Base-by-base conservation (phyloP, 306 rosid species). In the Elaeagnus macrophylla region DNA sequence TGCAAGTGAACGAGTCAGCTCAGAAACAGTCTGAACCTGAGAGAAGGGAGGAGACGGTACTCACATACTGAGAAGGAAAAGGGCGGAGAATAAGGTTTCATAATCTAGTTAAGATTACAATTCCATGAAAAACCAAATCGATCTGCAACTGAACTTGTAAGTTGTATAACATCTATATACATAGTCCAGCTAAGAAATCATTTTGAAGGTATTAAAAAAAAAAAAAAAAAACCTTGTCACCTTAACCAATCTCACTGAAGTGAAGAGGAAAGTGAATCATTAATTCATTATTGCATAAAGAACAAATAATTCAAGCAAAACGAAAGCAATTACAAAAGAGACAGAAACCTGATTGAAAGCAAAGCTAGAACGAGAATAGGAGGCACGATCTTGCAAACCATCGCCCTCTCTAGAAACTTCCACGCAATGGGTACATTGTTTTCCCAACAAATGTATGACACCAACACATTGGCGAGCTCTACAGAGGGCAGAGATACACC, bases 401-500 rank as follows among this genome's bases (percentile, higher is more conserved):
- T 39, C 2, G 99, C 99, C 64, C 79, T 82, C 39, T 91, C 99
- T 9, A 91, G 83, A 64, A 87, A 91, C 87, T 91, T 91, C 99
- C 99, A 91, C 19, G 75, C 38, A 57, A 82, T 70, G 49, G 99
- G 96, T 16, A 84, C 94, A 72, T 91, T 87, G 65, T 91, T 87
- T 0, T 87, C 95, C 99, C 99, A 91, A 51, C 79, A 91, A 80
- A 91, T 84, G 81, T 84, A 64, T 12, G 95, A 81, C 10, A 91
- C 96, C 55, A 91, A 65, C 1, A 81, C 70, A 25, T 79, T 60
- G 7, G 96, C 95, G 2, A 87, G 85, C 66, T 91, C 82, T 14
- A 67, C 63, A 3, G 99, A 91, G 7, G 99, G 99, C 56, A 83
- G 39, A 39, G 80, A 49, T 54, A 83, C 89, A 43, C 96, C 96